Percentiles rank a stretch among this genome's conserved stretches.
Conservation (phyloP, 805 yeast genomes). For the Saccharomycopsis lassenensis region DNA sequence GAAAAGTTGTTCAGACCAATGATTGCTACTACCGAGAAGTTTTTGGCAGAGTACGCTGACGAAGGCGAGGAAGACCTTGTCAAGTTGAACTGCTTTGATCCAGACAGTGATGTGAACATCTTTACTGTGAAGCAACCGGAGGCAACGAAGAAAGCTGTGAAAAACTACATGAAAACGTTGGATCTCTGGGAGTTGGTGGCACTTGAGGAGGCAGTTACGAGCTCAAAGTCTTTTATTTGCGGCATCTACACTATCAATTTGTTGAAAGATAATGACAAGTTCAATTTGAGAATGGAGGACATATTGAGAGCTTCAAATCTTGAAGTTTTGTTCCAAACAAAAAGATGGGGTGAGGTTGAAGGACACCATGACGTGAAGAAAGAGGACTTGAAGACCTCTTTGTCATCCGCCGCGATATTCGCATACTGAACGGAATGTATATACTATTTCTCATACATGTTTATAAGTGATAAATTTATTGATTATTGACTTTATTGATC, state of each 20-base stretch:
- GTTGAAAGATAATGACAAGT: conserved; percentile 18
- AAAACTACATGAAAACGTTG: conserved; percentile 50
- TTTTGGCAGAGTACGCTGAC: conserved; percentile 31
- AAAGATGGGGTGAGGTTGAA: conserved; percentile 96
- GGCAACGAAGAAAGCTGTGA: conserved; percentile 50
- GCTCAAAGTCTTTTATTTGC: conserved; percentile 77
- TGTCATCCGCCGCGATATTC: conserved; percentile 65
- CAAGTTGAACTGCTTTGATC: conserved; percentile 51
- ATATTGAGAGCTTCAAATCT: conserved; percentile 68
- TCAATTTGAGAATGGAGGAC: conserved; percentile 41
- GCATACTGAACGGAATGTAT: conserved; percentile 25
- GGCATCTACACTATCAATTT: conserved; percentile 40
- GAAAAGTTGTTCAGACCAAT: conserved; percentile 67
- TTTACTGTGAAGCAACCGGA: conserved; percentile 67
- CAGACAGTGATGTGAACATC: conserved; percentile 66
- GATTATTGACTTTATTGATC: not conserved
- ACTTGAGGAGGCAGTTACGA: conserved; percentile 78
- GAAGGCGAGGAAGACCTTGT: conserved; percentile 26
- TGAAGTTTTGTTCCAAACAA: conserved; percentile 78
- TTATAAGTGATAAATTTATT: not conserved
- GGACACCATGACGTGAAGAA: conserved; percentile 97
- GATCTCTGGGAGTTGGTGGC: conserved; percentile 75
- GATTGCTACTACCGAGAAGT: conserved; percentile 52
- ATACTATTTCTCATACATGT: not conserved
- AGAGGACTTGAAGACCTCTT: conserved; percentile 74